A percentile compares a stretch with the other conserved stretches of the same genome.
Conservation (phyloP, 1,284 basidiomycete species). For the Lignosus rhinocerotis region DNA sequence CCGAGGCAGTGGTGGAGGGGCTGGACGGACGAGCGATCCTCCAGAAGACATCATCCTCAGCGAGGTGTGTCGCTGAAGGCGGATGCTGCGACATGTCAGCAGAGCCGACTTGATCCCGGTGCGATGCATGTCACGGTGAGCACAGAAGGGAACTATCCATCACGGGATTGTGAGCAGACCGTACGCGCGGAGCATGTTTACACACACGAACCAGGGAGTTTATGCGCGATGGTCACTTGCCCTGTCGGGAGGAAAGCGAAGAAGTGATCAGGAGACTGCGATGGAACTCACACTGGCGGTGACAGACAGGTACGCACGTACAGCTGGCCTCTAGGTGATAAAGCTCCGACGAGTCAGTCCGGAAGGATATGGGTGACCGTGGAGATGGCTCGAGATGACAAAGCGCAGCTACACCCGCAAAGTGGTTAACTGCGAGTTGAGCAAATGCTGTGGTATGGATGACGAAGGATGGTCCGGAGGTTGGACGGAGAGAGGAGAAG, state of each 20-base stretch:
- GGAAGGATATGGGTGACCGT: background rate
- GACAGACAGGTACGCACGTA: background rate
- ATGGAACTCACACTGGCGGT: background rate
- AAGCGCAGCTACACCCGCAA: too few relatives aligned
- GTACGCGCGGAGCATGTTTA: background rate
- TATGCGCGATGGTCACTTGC: background rate
- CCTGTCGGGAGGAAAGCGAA: background rate
- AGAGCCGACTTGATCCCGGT: background rate
- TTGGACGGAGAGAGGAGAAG: too few relatives aligned
- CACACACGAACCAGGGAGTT: background rate
- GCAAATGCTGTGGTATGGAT: too few relatives aligned
- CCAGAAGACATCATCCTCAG: conserved; percentile 30
- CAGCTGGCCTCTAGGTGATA: background rate
- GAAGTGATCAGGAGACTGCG: background rate
- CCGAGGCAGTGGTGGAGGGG: conserved; percentile 69
- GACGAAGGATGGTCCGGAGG: too few relatives aligned
- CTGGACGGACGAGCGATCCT: conserved; percentile 51
- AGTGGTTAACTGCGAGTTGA: too few relatives aligned
- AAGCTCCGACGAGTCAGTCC: background rate
- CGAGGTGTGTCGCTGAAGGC: background rate
- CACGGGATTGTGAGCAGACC: background rate
- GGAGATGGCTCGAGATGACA: background rate
- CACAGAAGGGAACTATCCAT: background rate
- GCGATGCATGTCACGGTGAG: conserved; percentile 5
- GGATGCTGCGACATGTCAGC: background rate